phyloP scores from a whole-genome alignment of 2,329 filamentous ascomycete species.

The Xylaria sp. region DNA sequence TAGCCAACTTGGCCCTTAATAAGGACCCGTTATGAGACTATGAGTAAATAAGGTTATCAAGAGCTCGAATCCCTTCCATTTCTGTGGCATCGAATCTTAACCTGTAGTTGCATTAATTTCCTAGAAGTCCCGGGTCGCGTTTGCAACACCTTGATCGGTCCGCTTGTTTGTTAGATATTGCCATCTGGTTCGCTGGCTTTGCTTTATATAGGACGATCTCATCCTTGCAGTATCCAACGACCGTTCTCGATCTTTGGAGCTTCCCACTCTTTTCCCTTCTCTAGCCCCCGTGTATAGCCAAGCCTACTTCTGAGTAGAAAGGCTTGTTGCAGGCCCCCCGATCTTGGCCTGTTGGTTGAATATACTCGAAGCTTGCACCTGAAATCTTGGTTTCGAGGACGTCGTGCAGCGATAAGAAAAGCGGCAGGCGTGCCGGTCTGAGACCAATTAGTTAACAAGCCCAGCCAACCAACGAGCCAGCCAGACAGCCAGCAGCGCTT shows the following conservation, averaged over 20 bases:
- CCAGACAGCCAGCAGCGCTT: slow-evolving; percentile 11
- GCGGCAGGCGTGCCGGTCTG: slow-evolving; percentile 25
- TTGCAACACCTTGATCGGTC: slow-evolving; percentile 16
- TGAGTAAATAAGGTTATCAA: slow-evolving; percentile 30
- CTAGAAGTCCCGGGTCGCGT: slow-evolving; percentile 9
- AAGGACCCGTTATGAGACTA: slow-evolving; percentile 17
- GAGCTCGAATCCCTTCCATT: slow-evolving; percentile 1
- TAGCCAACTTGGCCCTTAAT: slow-evolving; percentile 15
- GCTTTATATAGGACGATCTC: slow-evolving; percentile 21
- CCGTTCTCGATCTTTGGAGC: slow-evolving; percentile 25
- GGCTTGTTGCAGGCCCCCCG: slow-evolving; percentile 16
- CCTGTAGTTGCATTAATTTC: slow-evolving; percentile 21
- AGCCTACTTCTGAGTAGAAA: slow-evolving; percentile 2
- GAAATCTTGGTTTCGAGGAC: slow-evolving; percentile 13
- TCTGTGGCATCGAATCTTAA: slow-evolving; percentile 20
- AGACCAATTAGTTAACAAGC: slow-evolving; percentile 8
- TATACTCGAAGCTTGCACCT: slow-evolving; percentile 11
- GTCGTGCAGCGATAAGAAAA: slow-evolving; percentile 30
- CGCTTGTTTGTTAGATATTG: slow-evolving; percentile 15
- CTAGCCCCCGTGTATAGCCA: neutral
- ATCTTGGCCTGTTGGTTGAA: slow-evolving; percentile 24
- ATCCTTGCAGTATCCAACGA: slow-evolving; percentile 27
- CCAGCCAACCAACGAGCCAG: slow-evolving; percentile 26
- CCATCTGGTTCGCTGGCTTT: neutral
- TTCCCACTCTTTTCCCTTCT: slow-evolving; percentile 19